Base-by-base conservation (phyloP, 2,329 filamentous ascomycete species). In the Pseudogymnoascus sp. region DNA sequence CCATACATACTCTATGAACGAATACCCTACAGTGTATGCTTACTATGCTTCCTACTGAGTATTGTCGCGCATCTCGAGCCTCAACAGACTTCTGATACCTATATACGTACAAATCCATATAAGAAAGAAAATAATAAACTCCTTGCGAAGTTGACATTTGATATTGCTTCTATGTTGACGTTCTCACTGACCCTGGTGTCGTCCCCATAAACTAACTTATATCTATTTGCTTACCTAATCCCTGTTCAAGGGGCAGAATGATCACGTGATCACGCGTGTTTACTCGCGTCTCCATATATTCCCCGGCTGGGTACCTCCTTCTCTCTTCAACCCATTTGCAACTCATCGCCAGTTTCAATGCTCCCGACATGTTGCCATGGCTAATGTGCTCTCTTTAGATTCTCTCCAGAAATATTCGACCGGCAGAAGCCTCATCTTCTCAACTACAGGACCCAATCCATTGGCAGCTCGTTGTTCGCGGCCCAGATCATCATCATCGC, bases 371-470 rank as follows among this genome's bases (percentile, higher is more conserved):
- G 45, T 30, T 8, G 9, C n/a, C 28, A 11, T 33, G 25, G 45
- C 25, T 25, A 55, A 55, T 55, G 12, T 55, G 28, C 8, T 19
- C 25, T 28, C 8, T 55, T 55, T 55, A 19, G 45, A 55, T 33
- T 33, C n/a, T 55, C 45, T 5, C 45, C n/a, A 33, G 45, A 19
- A 19, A 55, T 55, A 60, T 60, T 60, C 49, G 63, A 68, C 65
- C 62, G 60, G 60, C 39, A 45, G 19, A 62, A 62, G 62, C 60
- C 60, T 67, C 66, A 61, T 65, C 52, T 66, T 63, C 22, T 63
- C 52, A 63, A 66, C 62, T 66, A 63, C 68, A 69, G 67, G 61
- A 64, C 65, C 66, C 67, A 68, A 70, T 64, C 64, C 60, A 59
- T 59, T 60, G 62, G 62, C 62, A 62, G 58, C 36, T 64, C 64